These are phyloP conservation scores for Panicum miliaceum DNA, from an alignment of 176 grass and related monocot genomes.

Conservation along the genomic window DNA sequence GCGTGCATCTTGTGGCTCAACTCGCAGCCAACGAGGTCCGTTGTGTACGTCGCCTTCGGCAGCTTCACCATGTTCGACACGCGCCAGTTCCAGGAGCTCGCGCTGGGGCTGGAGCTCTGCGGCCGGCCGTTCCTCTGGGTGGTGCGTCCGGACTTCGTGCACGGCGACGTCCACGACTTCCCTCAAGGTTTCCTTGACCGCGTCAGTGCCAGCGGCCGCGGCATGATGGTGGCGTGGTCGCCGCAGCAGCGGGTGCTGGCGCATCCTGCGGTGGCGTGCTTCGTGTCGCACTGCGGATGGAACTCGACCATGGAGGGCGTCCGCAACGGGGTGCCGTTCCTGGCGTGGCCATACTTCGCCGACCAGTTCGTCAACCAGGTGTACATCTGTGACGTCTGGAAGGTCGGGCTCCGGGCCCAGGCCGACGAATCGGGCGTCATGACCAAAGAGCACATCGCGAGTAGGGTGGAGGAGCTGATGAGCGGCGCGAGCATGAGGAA, in stretches of 20 bases:
- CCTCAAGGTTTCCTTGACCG: conserved; percentile 15
- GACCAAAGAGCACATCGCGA: conserved; percentile 31
- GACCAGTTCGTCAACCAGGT: conserved; percentile 24
- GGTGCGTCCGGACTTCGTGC: conserved; percentile 31
- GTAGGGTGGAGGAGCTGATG: conserved; percentile 20
- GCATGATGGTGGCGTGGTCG: conserved; percentile 26
- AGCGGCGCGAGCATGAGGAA: not conserved
- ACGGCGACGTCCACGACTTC: conserved; percentile 20
- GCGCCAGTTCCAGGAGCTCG: conserved; percentile 51
- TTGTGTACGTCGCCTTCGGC: conserved; percentile 57
- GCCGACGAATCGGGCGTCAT: not conserved
- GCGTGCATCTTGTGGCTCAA: conserved; percentile 51
- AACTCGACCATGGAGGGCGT: conserved; percentile 60
- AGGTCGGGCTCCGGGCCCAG: conserved; percentile 6
- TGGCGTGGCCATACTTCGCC: conserved; percentile 50
- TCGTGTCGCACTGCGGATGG: conserved; percentile 58
- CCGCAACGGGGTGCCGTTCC: conserved; percentile 52
- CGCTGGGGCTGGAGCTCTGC: conserved; percentile 48
- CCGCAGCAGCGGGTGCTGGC: conserved; percentile 34
- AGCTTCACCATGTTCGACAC: conserved; percentile 46
- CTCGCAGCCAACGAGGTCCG: conserved; percentile 36
- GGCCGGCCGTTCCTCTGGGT: conserved; percentile 50
- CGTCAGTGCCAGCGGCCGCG: not conserved
- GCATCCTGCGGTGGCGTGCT: conserved; percentile 37
- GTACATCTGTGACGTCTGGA: conserved; percentile 28